Conservation (phyloP, 1,284 basidiomycete species). For the Fomitopsis pinicola region DNA sequence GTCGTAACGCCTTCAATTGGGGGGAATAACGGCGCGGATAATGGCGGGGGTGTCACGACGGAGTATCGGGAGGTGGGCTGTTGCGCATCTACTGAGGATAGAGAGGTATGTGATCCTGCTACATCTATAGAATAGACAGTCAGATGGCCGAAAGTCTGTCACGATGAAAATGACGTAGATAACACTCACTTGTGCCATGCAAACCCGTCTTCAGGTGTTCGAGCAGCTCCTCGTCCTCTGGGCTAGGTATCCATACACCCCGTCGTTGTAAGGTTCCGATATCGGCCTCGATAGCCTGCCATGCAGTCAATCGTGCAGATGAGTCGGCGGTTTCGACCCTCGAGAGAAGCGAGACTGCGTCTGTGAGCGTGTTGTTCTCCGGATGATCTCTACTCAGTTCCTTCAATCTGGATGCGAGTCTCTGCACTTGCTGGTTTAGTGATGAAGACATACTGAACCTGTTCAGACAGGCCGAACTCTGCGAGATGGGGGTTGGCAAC, state of each 20-base stretch:
- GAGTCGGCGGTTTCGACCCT: not conserved
- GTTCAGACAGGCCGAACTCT: not conserved
- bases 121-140: not conserved
- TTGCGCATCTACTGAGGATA: not conserved
- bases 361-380: conserved; percentile 2
- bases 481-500: not conserved
- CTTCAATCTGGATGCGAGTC: not conserved
- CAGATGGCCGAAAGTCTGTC: not conserved
- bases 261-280: conserved; percentile 25
- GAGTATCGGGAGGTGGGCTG: not conserved
- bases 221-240: conserved; percentile 31
- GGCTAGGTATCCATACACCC: conserved; percentile 28
- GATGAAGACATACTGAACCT: not conserved
- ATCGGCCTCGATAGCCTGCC: conserved; percentile 21
- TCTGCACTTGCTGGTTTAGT: not conserved
- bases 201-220: conserved; percentile 21
- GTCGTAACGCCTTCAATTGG: conserved; percentile 24
- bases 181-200: not conserved
- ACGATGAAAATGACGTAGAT: not conserved
- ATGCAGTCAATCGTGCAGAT: conserved; percentile 6
- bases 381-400: not conserved
- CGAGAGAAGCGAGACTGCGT: conserved; percentile 4
- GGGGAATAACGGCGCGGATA: conserved; percentile 24
- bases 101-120: not conserved
- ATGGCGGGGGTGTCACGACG: conserved; percentile 23